A percentile compares a stretch with the other conserved stretches of the same genome.
These are phyloP conservation scores for Euphrasia arctica DNA, from an alignment of 305 asterid species.

Conservation along the genomic window DNA sequence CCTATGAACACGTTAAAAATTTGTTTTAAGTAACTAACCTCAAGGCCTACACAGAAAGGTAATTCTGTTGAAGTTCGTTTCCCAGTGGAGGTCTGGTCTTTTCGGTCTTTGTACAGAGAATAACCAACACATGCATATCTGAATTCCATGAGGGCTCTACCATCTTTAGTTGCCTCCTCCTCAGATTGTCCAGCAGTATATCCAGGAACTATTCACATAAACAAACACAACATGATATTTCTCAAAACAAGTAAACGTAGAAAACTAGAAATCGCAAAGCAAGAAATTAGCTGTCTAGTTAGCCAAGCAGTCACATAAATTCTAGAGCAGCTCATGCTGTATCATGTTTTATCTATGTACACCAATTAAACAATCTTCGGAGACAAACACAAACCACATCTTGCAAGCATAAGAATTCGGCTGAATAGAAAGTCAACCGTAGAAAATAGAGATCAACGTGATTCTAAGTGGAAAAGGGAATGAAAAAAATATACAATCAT, in stretches of 20 bases:
- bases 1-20: slow-evolving; percentile 4
- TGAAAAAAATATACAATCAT: slow-evolving; percentile 1
- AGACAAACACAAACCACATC: slow-evolving; percentile 11
- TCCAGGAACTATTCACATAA: background rate
- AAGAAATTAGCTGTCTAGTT: background rate
- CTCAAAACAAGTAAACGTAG: background rate
- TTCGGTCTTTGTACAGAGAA: slow-evolving; percentile 60
- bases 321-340: too few species aligned
- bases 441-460: background rate
- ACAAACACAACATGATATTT: too few species aligned
- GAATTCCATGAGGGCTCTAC: slow-evolving; percentile 67
- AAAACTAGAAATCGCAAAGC: background rate
- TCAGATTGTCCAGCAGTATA: slow-evolving; percentile 65
- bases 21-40: slow-evolving; percentile 48
- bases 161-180: slow-evolving; percentile 64
- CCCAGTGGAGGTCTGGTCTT: slow-evolving; percentile 40
- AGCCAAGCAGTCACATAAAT: slow-evolving; percentile 18
- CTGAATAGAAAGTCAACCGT: background rate
- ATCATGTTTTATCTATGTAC: background rate
- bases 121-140: slow-evolving; percentile 86
- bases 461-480: too few species aligned
- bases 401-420: slow-evolving; percentile 6
- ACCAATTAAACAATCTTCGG: background rate
- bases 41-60: slow-evolving; percentile 84
- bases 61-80: slow-evolving; percentile 52